Evolutionary conservation across 192 early-diverging fungal species (phyloP), one percentile per base, ranked within the genome.

Genomic region (Umbelopsis isabellina): DNA sequence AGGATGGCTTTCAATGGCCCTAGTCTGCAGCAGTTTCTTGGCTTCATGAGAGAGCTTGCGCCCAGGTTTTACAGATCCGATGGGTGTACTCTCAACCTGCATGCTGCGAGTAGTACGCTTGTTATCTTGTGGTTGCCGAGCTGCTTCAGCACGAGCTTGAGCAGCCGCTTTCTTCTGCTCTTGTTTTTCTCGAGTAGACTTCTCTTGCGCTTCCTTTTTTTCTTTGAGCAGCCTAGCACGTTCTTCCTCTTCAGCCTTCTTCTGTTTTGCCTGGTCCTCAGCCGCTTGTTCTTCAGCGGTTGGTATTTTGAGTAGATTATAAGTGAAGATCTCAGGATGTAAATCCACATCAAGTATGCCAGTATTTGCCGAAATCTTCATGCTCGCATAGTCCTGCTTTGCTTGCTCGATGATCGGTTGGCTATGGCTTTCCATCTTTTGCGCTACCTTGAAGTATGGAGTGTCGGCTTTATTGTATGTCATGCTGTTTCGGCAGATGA

Each of bases 401-500:
- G 84, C 83, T 30, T 83, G 73, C 21, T 68, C 51, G 20, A 89
- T 46, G 9, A 86, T 53, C 16, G 55, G 55, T 21, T 83, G 66
- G 12, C 72, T 67, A 23, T 75, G 66, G 41, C 75, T 75, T 48
- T 86, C 72, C 13, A 94, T 72, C 51, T 84, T 79, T 20, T 79
- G 76, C 0, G 94, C 94, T 8, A 84, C 71, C 52, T 87, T 82
- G 69, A 83, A 89, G 68, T 93, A 96, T 2, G 81, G 71, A 0
- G 93, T 96, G 45, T 92, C 88, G 1, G 79, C 53, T 50, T 81
- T 83, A 78, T 96, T 96, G 72, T 94, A 96, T 11, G 81, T 73
- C 80, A 90, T 85, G 22, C 90, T 86, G 72, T 96, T 96, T 9
- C 71, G 66, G 71, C 88, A 93, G 30, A 93, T 91, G 46, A 92